Percentiles rank a stretch among this genome's conserved stretches.
Conservation (phyloP, 495 filamentous ascomycete genomes). For the Viridothelium virens region DNA sequence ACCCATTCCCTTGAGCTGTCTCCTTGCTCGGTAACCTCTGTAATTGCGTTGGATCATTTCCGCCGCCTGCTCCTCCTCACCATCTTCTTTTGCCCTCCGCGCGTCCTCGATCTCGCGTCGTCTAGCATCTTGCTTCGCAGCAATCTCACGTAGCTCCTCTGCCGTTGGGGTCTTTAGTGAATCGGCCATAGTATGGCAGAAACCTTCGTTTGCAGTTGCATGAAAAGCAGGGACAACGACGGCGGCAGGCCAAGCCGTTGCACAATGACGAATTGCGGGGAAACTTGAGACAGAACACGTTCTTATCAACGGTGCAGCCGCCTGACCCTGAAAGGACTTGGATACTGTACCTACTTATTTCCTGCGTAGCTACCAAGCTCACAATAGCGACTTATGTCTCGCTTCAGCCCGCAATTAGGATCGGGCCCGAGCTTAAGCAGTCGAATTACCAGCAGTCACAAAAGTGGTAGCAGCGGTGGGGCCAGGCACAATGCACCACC, state of each 20-base stretch:
- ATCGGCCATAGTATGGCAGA: background rate
- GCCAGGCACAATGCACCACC: too few relatives aligned
- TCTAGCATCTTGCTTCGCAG: conserved; percentile 25
- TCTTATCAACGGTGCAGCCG: background rate
- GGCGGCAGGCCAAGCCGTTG: background rate
- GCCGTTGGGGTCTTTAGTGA: conserved; percentile 9
- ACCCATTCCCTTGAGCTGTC: conserved; percentile 55
- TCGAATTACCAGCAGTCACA: too few relatives aligned
- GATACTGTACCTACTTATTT: too few relatives aligned
- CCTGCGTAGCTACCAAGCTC: too few relatives aligned
- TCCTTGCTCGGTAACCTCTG: conserved; percentile 59
- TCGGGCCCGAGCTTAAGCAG: too few relatives aligned
- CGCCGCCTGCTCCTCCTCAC: conserved; percentile 38
- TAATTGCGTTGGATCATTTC: conserved; percentile 58
- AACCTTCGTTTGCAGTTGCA: background rate
- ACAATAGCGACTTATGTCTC: too few relatives aligned
- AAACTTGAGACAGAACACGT: background rate
- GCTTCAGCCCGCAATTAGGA: too few relatives aligned
- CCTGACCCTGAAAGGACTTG: too few relatives aligned
- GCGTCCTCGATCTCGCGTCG: conserved; percentile 14
- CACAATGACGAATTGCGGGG: background rate
- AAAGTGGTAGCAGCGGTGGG: too few relatives aligned
- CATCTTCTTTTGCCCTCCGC: conserved; percentile 9
- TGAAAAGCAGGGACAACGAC: background rate
- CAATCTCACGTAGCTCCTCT: conserved; percentile 25